Percentiles rank a stretch among this genome's conserved stretches.
Conservation (phyloP, 2,329 filamentous ascomycete species). For the Microdochium bolleyi region DNA sequence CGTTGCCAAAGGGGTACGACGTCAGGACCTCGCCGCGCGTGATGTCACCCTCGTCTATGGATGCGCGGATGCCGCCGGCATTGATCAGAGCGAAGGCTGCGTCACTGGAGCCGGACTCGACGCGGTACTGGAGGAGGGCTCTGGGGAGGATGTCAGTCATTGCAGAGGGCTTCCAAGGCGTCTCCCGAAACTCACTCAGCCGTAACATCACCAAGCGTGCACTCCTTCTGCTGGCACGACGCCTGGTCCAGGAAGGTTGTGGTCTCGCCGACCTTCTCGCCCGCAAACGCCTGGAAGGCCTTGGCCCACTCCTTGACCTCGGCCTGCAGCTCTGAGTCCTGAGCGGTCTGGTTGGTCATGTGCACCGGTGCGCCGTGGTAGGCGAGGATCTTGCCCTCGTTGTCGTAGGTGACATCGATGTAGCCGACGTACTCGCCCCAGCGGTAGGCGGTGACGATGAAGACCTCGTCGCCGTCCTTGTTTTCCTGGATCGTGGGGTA, state of each 20-base stretch:
- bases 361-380: constrained; percentile 59
- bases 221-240: constrained; percentile 50
- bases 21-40: constrained; percentile 57
- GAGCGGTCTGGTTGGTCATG: constrained; percentile 50
- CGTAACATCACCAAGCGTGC: constrained; percentile 47
- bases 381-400: constrained; percentile 49
- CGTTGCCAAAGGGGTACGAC: constrained; percentile 59
- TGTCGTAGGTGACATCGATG: constrained; percentile 58
- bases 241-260: constrained; percentile 50
- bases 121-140: constrained; percentile 54
- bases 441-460: constrained; percentile 59
- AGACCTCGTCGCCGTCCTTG: constrained; percentile 56
- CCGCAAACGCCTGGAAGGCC: constrained; percentile 53
- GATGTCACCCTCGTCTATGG: constrained; percentile 52
- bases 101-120: constrained; percentile 30
- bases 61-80: constrained; percentile 55
- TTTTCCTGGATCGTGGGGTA: constrained; percentile 59
- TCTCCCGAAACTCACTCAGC: constrained; percentile 29
- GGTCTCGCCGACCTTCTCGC: constrained; percentile 46
- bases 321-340: constrained; percentile 47
- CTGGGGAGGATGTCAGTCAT: constrained; percentile 21
- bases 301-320: constrained; percentile 50
- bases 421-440: constrained; percentile 64
- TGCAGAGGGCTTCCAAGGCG: constrained; percentile 16
- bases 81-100: constrained; percentile 55